Evolutionary conservation across 352 stramenopile genomes (phyloP), one percentile per base, ranked within the genome.

Genomic region (Pythium phragmitis): DNA sequence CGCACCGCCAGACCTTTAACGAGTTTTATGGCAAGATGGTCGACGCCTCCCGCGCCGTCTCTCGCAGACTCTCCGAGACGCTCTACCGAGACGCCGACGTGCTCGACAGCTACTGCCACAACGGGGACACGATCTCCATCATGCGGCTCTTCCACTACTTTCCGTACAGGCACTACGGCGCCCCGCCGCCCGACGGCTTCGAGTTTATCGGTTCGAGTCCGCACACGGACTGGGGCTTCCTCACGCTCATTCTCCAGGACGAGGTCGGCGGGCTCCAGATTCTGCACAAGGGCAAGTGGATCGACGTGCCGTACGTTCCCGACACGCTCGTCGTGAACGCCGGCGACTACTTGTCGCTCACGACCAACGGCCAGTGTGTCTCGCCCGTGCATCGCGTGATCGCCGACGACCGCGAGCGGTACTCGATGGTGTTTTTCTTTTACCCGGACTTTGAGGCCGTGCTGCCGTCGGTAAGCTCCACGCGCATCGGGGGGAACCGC

Each of bases 141-240:
- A 89, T 91, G 82, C 82, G 85, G 42, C 73, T 87, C 51, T 93
- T 91, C 68, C 85, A 93, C 69, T 93, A 93, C 68, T 93, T 93
- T 60, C 85, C 85, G 45, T 92, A 92, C 73, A 72, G 74, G 26
- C 70, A 68, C 30, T 88, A 82, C 63, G 75, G 75, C 1, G 37
- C 70, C 11, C 70, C 74, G 34, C 76, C 68, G 6, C 76, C 78
- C 7, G 65, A 75, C 2, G 77, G 78, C 36, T 83, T 85, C 36
- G 77, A 87, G 66, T 89, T 89, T 59, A 91, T 91, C 60, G 85
- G 85, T 36, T 92, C 84, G 37, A 92, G 84, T 64, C 85, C 85
- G 7, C 85, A 94, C 69, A 94, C 85, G 45, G 85, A 94, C 72
- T 92, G 83, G 82, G 85, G 85, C 1, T 92, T 91, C 53, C 72